Evolutionary conservation across 2,329 filamentous ascomycete species (phyloP), one percentile per base, ranked within the genome.

Genomic region (Emmonsiellopsis sp.): DNA sequence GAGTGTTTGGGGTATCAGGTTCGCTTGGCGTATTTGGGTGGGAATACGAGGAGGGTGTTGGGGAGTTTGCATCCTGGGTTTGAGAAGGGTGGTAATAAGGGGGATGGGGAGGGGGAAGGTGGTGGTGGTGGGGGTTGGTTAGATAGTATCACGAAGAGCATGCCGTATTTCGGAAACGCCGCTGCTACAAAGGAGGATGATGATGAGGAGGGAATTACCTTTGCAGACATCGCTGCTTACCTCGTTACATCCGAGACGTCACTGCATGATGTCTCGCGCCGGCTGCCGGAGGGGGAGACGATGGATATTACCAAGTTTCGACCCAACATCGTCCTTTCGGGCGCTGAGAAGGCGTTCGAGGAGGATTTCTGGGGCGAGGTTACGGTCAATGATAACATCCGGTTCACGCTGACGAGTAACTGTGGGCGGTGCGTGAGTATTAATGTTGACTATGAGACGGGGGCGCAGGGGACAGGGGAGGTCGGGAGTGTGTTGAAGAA

Each of bases 301-400:
- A 77, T 86, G 71, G 82, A 85, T 51, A 80, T 86, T 65, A 78
- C 77, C 40, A 86, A 85, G 61, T 87, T 89, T 67, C 80, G 87
- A 37, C 84, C 86, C 0, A 90, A 89, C 64, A 79, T 90, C 46
- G 82, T 90, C 1, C 69, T 89, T 1, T 78, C 79, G 38, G 83
- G 82, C 2, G 76, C 79, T 4, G 66, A 69, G 8, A 70, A 59
- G 26, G 68, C 80, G 1, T 90, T 80, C 65, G 83, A 84, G 10
- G 86, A 90, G 66, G 86, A 90, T 64, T 88, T 79, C 63, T 90
- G 85, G 86, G 79, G 73, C 2, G 81, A 84, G 62, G 67, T 89
- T 35, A 66, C 67, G 13, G 65, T 86, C 40, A 61, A 63, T 0
- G 57, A 56, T 3, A 50, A 52, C 7, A 49, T 59, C 11, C 70